A percentile compares a stretch with the other conserved stretches of the same genome.
Conservation (phyloP, 2,329 filamentous ascomycete species). For the Trichoderma arundinaceum region DNA sequence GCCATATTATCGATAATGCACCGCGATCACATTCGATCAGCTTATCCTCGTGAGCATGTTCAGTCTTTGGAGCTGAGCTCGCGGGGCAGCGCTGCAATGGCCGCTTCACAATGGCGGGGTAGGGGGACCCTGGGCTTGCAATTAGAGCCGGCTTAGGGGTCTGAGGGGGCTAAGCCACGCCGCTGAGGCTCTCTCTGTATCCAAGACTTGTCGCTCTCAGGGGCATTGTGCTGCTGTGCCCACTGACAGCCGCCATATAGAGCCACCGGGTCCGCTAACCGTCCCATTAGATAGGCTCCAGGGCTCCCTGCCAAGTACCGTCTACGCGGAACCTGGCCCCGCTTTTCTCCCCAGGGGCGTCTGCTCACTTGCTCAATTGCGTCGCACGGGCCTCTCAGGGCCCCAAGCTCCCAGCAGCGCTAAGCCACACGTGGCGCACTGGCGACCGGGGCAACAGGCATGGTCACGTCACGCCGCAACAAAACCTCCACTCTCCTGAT, state of each 20-base stretch:
- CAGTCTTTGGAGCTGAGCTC: not conserved
- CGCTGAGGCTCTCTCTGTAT: slow-evolving; percentile 1
- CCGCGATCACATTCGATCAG: not conserved
- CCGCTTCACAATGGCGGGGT: slow-evolving; percentile 26
- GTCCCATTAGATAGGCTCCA: not conserved
- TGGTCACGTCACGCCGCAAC: slow-evolving; percentile 31
- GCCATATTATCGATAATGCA: slow-evolving; percentile 1
- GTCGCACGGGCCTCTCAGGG: not conserved
- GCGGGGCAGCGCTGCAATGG: slow-evolving; percentile 23
- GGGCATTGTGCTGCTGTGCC: slow-evolving; percentile 14
- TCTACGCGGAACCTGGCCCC: slow-evolving; percentile 19
- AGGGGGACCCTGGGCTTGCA: slow-evolving; percentile 42
- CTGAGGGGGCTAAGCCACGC: slow-evolving; percentile 9
- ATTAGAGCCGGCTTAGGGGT: not conserved
- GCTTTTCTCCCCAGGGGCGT: slow-evolving; percentile 1
- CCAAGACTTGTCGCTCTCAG: slow-evolving; percentile 8
- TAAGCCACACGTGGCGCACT: slow-evolving; percentile 30
- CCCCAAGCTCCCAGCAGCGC: slow-evolving; percentile 19
- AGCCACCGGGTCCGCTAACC: not conserved
- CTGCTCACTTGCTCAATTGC: slow-evolving; percentile 18
- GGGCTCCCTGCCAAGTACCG: slow-evolving; percentile 10
- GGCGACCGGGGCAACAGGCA: slow-evolving; percentile 31
- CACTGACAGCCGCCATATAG: not conserved
- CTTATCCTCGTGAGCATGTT: not conserved
- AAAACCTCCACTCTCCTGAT: slow-evolving; percentile 28